A percentile compares a stretch with the other conserved stretches of the same genome.
Conservation (phyloP, 1,284 basidiomycete species). For the Sanghuangporus sanghuang region DNA sequence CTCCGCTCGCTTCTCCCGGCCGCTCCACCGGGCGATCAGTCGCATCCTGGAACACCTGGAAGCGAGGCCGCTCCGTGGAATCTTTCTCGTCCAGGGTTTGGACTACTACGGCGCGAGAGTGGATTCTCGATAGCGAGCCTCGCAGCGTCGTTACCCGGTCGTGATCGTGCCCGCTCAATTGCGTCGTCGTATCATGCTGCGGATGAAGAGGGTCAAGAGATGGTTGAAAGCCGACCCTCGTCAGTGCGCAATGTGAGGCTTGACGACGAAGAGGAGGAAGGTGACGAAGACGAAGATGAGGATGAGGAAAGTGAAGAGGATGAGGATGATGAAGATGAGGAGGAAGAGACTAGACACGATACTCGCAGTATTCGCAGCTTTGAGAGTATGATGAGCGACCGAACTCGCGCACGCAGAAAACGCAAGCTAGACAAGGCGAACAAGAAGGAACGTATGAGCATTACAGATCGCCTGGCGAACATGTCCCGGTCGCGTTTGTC, state of each 20-base stretch:
- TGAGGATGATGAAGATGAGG: constrained; percentile 43
- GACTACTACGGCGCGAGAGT: constrained; percentile 62
- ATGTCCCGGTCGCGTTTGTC: constrained; percentile 51
- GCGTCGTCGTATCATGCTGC: constrained; percentile 23
- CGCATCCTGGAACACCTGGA: constrained; percentile 25
- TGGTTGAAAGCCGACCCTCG: constrained; percentile 52
- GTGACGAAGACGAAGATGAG: constrained; percentile 19
- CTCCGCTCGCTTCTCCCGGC: constrained; percentile 58
- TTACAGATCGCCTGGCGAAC: constrained; percentile 72
- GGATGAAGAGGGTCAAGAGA: constrained; percentile 57
- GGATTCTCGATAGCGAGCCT: constrained; percentile 80
- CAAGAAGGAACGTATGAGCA: constrained; percentile 45
- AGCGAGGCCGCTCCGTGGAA: constrained; percentile 35
- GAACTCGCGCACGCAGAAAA: constrained; percentile 31
- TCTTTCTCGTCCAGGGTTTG: constrained; percentile 46
- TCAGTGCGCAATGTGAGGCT: constrained; percentile 40
- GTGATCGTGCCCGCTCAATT: constrained; percentile 24
- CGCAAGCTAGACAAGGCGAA: neutral
- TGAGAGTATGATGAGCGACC: constrained; percentile 67
- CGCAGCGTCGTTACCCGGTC: constrained; percentile 56
- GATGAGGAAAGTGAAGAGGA: constrained; percentile 57
- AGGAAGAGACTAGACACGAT: constrained; percentile 41
- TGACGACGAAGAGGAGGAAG: constrained; percentile 28
- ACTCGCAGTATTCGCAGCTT: constrained; percentile 74
- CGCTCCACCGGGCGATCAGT: constrained; percentile 22